A percentile compares a stretch with the other conserved stretches of the same genome.
Evolutionary conservation across 169 alveolate species (phyloP).

Genomic region (Plasmodium reichenowi): DNA sequence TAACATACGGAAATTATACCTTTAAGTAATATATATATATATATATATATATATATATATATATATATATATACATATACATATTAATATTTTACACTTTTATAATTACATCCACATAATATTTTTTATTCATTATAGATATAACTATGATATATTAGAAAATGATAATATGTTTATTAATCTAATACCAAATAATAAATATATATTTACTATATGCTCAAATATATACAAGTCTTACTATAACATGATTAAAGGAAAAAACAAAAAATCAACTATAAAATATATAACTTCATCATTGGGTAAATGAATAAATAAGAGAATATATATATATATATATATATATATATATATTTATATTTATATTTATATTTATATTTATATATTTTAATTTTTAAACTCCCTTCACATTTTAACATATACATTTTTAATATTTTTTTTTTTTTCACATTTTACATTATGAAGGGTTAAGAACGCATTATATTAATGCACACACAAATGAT

Average conservation of each 20-base stretch:
- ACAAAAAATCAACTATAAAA: constrained; percentile 49
- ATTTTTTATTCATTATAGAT: constrained; percentile 12
- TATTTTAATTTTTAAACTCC: not conserved
- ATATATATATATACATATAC: not conserved
- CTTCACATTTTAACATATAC: not conserved
- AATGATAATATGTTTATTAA: constrained; percentile 35
- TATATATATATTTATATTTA: not conserved
- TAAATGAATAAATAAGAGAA: constrained; percentile 1
- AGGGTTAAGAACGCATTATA: constrained; percentile 46
- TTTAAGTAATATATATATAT: constrained; percentile 34
- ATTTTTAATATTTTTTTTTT: not conserved
- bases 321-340: too few species aligned
- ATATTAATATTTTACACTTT: too few species aligned
- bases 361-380: not conserved
- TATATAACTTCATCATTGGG: constrained; percentile 73
- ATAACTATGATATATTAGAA: constrained; percentile 68
- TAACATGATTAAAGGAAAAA: constrained; percentile 39
- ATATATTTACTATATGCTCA: constrained; percentile 62
- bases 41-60: not conserved
- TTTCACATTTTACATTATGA: not conserved
- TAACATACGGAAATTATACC: constrained; percentile 62
- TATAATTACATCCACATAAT: not conserved
- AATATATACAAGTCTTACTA: constrained; percentile 60
- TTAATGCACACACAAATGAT: constrained; percentile 15
- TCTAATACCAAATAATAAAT: constrained; percentile 50